Base-by-base conservation (phyloP, 2,329 filamentous ascomycete species). In the Exophiala viscosa region DNA sequence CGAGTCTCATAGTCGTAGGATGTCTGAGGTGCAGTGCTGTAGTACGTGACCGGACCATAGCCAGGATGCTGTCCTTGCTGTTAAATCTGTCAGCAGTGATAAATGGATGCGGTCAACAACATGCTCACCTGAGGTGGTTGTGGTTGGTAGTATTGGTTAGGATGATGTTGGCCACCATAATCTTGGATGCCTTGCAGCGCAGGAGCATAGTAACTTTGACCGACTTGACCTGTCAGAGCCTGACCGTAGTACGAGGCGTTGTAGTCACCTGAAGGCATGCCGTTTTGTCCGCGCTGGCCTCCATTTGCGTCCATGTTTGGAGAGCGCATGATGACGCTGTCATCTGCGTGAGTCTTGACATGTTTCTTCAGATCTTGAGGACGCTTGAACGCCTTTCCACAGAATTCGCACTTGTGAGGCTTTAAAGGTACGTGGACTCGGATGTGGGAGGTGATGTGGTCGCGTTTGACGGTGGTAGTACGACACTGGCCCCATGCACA, bases 281-380 rank as follows among this genome's bases (percentile, higher is more conserved):
- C 60, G 34, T 57, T 57, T 28, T 58, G 60, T 17, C 45, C 34
- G 48, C 72, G 70, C 58, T 73, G 65, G 38, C 69, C 66, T 47
- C 69, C 65, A 62, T 77, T 78, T 20, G 82, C 80, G 64, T 36
- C 81, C 13, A 59, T 17, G 43, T 59, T 59, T 3, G 83, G 83
- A 40, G 82, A 85, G 63, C 81, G 78, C 56, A 83, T 76, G 57
- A 83, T 76, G 36, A 95, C 89, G 38, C 90, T 95, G 73, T 96
- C 92, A 67, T 97, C 92, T 64, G 92, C 92, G 69, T 97, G 92
- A 3, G 92, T 97, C 84, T 97, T 99, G 73, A 97, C 90, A 70
- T 99, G 93, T 78, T 99, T 99, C 84, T 99, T 97, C 65, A 99
- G 73, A 76, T 99, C 93, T 76, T 99, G 93, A 2, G 93, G 93